phyloP scores from a whole-genome alignment of 225 moss, liverwort and hornwort genomes.

The Pseudisothecium myosuroides region DNA sequence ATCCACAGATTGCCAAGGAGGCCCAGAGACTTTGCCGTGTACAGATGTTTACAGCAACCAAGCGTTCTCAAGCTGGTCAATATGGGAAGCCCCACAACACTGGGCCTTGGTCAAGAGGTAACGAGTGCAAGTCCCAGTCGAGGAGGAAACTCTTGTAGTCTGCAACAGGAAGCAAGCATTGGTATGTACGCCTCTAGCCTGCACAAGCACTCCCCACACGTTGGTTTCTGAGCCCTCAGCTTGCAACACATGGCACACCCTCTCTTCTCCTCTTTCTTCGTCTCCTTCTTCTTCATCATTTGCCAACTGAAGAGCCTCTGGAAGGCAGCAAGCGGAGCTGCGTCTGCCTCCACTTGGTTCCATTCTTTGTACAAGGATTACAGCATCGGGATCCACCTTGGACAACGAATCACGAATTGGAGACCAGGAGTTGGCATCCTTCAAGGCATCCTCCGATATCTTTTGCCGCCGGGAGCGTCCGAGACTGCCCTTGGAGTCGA shows the following conservation, averaged over 20 bases:
- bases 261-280: not conserved
- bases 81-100: slow-evolving; percentile 53
- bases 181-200: slow-evolving; percentile 28
- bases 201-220: slow-evolving; percentile 79
- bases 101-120: slow-evolving; percentile 47
- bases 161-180: slow-evolving; percentile 65
- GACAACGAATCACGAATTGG: slow-evolving; percentile 23
- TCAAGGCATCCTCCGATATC: slow-evolving; percentile 37
- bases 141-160: slow-evolving; percentile 42
- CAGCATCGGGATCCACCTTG: slow-evolving; percentile 42
- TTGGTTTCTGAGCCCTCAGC: slow-evolving; percentile 20
- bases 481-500: not conserved
- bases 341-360: not conserved
- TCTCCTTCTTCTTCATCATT: not conserved
- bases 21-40: not conserved
- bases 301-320: not conserved
- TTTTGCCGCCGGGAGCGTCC: slow-evolving; percentile 25
- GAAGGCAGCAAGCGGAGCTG: slow-evolving; percentile 2
- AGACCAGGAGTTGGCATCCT: slow-evolving; percentile 43
- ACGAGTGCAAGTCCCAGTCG: slow-evolving; percentile 32
- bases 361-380: slow-evolving; percentile 59
- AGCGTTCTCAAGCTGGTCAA: slow-evolving; percentile 31
- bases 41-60: slow-evolving; percentile 36
- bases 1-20: slow-evolving; percentile 6
- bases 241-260: not conserved